These are phyloP conservation scores for Cladophialophora bantiana DNA, from an alignment of 2,329 filamentous ascomycete species.

Conservation along the genomic window DNA sequence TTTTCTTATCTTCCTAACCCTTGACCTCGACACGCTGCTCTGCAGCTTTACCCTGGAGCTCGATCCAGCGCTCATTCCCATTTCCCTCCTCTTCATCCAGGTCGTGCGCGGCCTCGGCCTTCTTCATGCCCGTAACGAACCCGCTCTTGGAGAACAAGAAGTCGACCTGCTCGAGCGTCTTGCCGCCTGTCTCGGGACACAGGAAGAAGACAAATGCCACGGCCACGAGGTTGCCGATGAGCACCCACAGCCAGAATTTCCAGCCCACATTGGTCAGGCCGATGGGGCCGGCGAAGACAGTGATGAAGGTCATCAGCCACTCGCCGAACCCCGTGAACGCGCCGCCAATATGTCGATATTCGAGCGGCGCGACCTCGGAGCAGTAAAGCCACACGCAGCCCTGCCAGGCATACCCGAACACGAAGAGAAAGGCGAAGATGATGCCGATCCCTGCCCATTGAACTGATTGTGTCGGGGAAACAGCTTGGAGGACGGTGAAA, in stretches of 20 bases:
- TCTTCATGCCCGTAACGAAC: constrained; percentile 16
- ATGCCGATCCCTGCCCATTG: constrained; percentile 43
- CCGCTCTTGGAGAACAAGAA: constrained; percentile 24
- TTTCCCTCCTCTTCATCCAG: constrained; percentile 1
- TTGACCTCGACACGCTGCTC: constrained; percentile 15
- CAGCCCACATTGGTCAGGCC: constrained; percentile 44
- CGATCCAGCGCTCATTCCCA: constrained; percentile 5
- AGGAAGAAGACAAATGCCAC: constrained; percentile 35
- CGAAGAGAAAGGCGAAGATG: constrained; percentile 44
- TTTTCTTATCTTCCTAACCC: neutral
- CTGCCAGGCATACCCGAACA: constrained; percentile 46
- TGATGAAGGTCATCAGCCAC: constrained; percentile 48
- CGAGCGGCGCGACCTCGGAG: constrained; percentile 46
- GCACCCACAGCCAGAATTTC: constrained; percentile 44
- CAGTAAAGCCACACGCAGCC: constrained; percentile 44
- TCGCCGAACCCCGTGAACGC: constrained; percentile 45
- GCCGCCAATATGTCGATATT: constrained; percentile 47
- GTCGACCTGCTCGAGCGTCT: constrained; percentile 35
- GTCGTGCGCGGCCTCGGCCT: constrained; percentile 1
- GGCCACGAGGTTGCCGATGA: constrained; percentile 43
- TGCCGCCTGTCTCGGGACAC: constrained; percentile 37
- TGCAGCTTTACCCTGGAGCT: neutral
- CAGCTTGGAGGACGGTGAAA: constrained; percentile 27
- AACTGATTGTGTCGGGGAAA: constrained; percentile 35
- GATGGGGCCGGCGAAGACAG: constrained; percentile 48